phyloP scores from a whole-genome alignment of 139 green algal species.

The Desmodesmus armatus region DNA sequence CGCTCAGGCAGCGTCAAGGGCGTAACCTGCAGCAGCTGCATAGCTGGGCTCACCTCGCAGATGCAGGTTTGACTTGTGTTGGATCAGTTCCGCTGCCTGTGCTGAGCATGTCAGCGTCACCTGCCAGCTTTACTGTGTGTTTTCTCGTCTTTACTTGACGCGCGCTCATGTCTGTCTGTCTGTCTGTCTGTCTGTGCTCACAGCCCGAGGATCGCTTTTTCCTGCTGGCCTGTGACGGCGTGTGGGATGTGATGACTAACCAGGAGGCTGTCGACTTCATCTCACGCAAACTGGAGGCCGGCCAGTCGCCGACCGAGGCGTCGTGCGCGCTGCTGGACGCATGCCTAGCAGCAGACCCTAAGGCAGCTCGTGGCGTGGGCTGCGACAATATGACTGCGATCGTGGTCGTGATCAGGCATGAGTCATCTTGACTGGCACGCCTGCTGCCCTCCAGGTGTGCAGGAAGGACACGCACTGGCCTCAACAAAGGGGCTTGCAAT shows the following conservation, averaged over 20 bases:
- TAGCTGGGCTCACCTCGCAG: too few relatives aligned
- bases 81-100: not conserved
- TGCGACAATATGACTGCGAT: constrained; percentile 94
- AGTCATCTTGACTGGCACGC: constrained; percentile 32
- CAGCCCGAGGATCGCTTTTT: constrained; percentile 87
- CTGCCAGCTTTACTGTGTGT: too few relatives aligned
- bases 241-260: constrained; percentile 95
- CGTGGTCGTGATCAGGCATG: constrained; percentile 61
- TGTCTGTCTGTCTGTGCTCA: too few relatives aligned
- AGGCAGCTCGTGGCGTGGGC: constrained; percentile 85
- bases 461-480: too few relatives aligned
- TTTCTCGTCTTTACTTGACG: too few relatives aligned
- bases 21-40: too few relatives aligned
- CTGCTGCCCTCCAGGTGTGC: constrained; percentile 40
- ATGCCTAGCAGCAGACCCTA: constrained; percentile 89
- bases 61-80: constrained; percentile 16
- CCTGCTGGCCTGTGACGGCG: constrained; percentile 93
- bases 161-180: too few relatives aligned
- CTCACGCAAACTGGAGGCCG: constrained; percentile 63
- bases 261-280: constrained; percentile 92
- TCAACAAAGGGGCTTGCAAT: too few relatives aligned
- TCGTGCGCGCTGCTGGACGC: constrained; percentile 83
- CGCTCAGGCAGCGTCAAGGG: too few relatives aligned
- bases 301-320: constrained; percentile 61
- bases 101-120: not conserved